Base-by-base conservation (phyloP, 1,284 basidiomycete genomes). In the Fomitopsis palustris region DNA sequence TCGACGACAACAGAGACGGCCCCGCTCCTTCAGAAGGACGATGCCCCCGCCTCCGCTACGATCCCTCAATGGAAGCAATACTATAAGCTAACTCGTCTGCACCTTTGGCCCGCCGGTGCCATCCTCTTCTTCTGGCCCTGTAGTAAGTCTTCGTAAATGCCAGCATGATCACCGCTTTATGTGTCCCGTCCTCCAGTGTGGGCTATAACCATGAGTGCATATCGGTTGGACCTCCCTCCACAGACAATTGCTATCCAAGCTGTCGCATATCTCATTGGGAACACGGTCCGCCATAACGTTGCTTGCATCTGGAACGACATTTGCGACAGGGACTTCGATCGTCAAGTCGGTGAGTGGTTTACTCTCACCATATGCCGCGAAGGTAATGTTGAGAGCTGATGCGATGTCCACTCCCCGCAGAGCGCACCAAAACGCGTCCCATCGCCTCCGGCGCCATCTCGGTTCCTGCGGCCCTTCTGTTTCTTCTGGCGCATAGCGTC, bases 261-360 rank as follows among this genome's bases (percentile, higher is more conserved):
- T 52, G 33, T 57, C n/a, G 27, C 63, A 25, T 69, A 67, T 35
- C 62, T 62, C 9, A 49, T 70, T 53, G 67, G 66, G 12, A 63
- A 63, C 47, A 69, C 69, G 35, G 58, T 75, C 10, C 43, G 71
- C 7, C 72, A 73, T 53, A 71, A 70, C 49, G 68, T 74, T 6
- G 72, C 65, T 0, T 74, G 73, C 59, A 66, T 73, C 33, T 60
- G 68, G 39, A 73, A 80, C 57, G 78, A 80, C 59, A 77, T 78
- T 25, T 69, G 74, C 47, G 77, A 78, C 58, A 62, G 70, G 14
- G 70, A 77, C 25, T 72, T 77, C 58, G 77, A 78, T 61, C 66
- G 68, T 12, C 65, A 72, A 73, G 76, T 78, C 55, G 69, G 69
- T 68, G 55, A 55, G 69, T 58, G 29, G 41, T 25, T 33, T 35